Conservation (phyloP, 805 yeast genomes). For the Wickerhamomyces ciferrii region DNA sequence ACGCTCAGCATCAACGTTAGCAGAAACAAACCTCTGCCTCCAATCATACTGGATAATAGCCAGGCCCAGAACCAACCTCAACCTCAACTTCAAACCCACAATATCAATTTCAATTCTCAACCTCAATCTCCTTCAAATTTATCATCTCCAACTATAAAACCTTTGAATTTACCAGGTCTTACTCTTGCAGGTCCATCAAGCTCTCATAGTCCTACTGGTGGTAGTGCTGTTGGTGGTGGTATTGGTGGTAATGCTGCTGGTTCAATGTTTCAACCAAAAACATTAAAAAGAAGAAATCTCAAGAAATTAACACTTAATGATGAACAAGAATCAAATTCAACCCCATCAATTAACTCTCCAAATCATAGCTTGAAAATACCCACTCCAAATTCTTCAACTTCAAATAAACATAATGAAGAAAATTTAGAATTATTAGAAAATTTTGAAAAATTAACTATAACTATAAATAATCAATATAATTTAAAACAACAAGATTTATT, state of each 20-base stretch:
- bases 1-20: conserved; percentile 18
- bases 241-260: too few species aligned
- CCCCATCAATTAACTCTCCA: conserved; percentile 9
- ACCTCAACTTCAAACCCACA: not conserved
- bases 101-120: not conserved
- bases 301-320: conserved; percentile 44
- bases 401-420: conserved; percentile 21
- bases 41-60: conserved; percentile 13
- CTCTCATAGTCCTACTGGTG: not conserved
- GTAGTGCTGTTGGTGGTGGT: too few species aligned
- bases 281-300: conserved; percentile 52
- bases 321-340: conserved; percentile 4
- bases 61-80: not conserved
- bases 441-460: conserved; percentile 44
- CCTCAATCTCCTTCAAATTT: conserved; percentile 5
- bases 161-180: not conserved
- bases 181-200: not conserved
- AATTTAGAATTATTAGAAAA: conserved; percentile 32
- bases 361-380: conserved; percentile 3
- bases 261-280: conserved; percentile 31
- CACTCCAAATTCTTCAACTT: conserved; percentile 23
- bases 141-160: not conserved
- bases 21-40: conserved; percentile 24
- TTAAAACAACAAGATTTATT: conserved; percentile 65
- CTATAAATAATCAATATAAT: conserved; percentile 47